These are phyloP conservation scores for Diutina pseudorugosa DNA, from an alignment of 1,139 yeast genomes.

Conservation along the genomic window DNA sequence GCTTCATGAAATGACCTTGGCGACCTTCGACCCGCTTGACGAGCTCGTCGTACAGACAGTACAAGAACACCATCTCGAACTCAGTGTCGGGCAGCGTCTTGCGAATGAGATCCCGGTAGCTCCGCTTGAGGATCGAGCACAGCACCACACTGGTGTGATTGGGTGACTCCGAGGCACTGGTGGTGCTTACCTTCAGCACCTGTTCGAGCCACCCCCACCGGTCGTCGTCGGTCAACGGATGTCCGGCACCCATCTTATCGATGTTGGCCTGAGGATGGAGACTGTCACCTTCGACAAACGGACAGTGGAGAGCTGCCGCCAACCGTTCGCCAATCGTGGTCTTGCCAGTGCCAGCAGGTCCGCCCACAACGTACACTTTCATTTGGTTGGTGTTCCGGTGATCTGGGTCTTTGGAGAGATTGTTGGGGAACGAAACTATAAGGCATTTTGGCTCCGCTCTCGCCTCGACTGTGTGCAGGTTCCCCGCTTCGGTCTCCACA, in stretches of 20 bases:
- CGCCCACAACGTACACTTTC: conserved; percentile 44
- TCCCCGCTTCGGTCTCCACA: background rate
- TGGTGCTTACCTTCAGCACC: conserved; percentile 30
- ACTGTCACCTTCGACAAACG: conserved; percentile 76
- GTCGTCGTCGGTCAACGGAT: conserved; percentile 79
- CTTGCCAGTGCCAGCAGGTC: conserved; percentile 94
- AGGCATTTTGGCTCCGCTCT: no score
- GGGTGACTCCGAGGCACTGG: conserved; percentile 13
- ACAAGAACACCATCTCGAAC: conserved; percentile 54
- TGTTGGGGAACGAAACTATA: no score
- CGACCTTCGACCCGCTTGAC: conserved; percentile 47
- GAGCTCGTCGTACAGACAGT: conserved; percentile 52
- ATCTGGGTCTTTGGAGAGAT: no score
- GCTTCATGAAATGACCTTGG: conserved; percentile 74
- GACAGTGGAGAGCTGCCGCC: conserved; percentile 23
- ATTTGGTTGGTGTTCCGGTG: background rate
- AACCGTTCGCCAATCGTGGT: conserved; percentile 60
- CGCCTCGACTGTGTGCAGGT: background rate
- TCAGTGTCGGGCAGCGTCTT: conserved; percentile 16
- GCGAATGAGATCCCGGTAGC: conserved; percentile 44
- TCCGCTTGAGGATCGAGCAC: conserved; percentile 73
- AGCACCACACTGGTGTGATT: conserved; percentile 42
- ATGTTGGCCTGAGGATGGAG: conserved; percentile 66
- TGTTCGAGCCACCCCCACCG: conserved; percentile 77
- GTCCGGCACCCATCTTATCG: conserved; percentile 69